Evolutionary conservation across 176 grass and related monocot species (phyloP).

Genomic region (Metroxylon sagu): DNA sequence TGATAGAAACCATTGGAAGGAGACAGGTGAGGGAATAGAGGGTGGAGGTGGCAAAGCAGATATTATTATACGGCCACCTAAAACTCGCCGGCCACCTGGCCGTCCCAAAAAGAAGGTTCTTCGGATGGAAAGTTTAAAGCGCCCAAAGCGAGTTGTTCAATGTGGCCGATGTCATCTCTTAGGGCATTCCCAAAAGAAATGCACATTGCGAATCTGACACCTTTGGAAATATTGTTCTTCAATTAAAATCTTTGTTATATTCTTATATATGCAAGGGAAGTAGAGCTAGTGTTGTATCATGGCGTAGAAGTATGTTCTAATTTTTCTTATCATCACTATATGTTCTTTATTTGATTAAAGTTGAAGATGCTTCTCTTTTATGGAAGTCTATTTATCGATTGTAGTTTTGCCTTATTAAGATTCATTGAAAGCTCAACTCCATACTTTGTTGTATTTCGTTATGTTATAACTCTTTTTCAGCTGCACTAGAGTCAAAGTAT

Average conservation of each 20-base stretch:
- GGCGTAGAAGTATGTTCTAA: too few species aligned
- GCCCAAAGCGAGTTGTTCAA: slow-evolving; percentile 80
- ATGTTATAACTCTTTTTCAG: too few species aligned
- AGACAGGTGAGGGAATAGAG: slow-evolving; percentile 21
- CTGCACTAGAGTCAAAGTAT: too few species aligned
- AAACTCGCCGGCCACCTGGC: slow-evolving; percentile 71
- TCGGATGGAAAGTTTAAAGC: slow-evolving; percentile 85
- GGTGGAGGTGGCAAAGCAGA: slow-evolving; percentile 39
- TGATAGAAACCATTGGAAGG: slow-evolving; percentile 62
- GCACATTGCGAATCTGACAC: slow-evolving; percentile 50
- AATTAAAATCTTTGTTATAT: neutral
- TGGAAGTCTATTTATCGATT: too few species aligned
- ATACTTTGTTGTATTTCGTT: too few species aligned
- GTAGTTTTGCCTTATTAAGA: too few species aligned
- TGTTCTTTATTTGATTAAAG: too few species aligned
- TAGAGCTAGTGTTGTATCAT: neutral
- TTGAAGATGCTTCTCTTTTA: too few species aligned
- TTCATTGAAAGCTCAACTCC: too few species aligned
- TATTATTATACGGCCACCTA: slow-evolving; percentile 59
- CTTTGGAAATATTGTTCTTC: neutral
- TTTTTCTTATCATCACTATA: too few species aligned
- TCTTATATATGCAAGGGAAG: slow-evolving; percentile 3
- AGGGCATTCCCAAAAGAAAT: slow-evolving; percentile 97
- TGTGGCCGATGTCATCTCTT: slow-evolving; percentile 85
- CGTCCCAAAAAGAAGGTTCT: slow-evolving; percentile 98